Percentiles rank a stretch among this genome's conserved stretches.
phyloP scores from a whole-genome alignment of 2,329 filamentous ascomycete genomes.

The Fusarium haematococcum region DNA sequence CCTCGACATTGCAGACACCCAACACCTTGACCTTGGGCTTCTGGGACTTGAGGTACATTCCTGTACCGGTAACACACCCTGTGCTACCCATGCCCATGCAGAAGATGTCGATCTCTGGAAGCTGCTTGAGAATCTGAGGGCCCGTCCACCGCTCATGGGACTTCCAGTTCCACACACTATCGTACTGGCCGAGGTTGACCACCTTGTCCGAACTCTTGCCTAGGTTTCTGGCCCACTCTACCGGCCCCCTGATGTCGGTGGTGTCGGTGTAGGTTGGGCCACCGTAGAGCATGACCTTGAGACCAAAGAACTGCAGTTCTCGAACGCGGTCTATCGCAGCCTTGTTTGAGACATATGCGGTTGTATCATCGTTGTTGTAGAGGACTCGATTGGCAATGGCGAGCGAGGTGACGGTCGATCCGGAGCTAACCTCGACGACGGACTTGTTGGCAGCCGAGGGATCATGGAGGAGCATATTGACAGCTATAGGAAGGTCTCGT shows the following conservation, averaged over 20 bases:
- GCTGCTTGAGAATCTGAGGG: background rate
- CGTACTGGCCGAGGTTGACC: background rate
- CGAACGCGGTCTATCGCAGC: background rate
- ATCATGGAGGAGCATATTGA: conserved; percentile 2
- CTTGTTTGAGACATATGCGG: conserved; percentile 2
- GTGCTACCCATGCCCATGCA: conserved; percentile 8
- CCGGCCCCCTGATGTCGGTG: background rate
- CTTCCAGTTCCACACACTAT: background rate
- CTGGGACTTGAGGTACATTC: conserved; percentile 2
- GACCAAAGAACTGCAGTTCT: background rate
- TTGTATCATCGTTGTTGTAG: background rate
- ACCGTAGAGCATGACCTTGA: conserved; percentile 1
- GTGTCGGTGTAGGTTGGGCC: conserved; percentile 1
- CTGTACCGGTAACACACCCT: background rate
- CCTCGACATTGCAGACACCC: background rate
- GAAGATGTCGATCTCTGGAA: background rate
- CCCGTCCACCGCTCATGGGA: background rate
- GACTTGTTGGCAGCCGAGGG: background rate
- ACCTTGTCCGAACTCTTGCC: background rate
- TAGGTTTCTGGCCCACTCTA: background rate
- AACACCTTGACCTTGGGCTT: background rate
- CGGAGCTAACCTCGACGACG: background rate
- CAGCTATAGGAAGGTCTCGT: background rate
- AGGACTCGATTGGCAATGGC: conserved; percentile 1
- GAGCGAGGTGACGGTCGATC: background rate